Base-by-base conservation (phyloP, 176 grass and related monocot genomes). In the Oryza officinalis region DNA sequence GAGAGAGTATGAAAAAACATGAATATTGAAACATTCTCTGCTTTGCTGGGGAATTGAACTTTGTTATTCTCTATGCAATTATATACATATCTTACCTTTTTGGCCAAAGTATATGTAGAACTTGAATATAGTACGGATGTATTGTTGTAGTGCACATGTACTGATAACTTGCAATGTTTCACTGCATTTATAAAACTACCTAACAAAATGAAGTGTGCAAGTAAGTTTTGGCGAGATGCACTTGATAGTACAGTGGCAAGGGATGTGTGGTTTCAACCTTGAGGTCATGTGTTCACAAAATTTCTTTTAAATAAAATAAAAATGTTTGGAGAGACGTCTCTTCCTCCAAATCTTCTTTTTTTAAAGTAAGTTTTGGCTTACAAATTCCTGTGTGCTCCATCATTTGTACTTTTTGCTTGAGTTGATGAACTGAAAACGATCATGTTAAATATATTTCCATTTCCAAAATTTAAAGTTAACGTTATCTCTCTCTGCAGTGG, bases 401-500 rank as follows among this genome's bases (percentile, higher is more conserved):
- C 47, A 31, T 81, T 6, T 27, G 2, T 80, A 80, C 28, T 75
- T 68, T 68, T 18, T 49, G 23, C 12, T 33, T 25, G 9, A 45
- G 37, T 41, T 79, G 67, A 65, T 84, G 30, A 32, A 46, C 14
- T 1, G 75, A 75, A 40, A 41, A 76, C 18, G 10, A 38, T 20
- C 10, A 3, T 49, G 18, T 11, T 40, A 74, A 30, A 46, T 17
- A 74, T 18, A 14, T 10, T 74, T 25, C 13, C 25, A 66, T 41
- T 27, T 18, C 7, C 2, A 45, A 68, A 27, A 68, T 68, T 27
- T 47, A 1, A 67, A 71, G 65, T 65, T 81, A 69, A 89, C 57
- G 26, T 45, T 14, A 41, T 67, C 2, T 67, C 5, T 35, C 78
- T 83, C 37, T 38, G 18, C 46, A 97, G 95, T 28, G 71, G 90